Base-by-base conservation (phyloP, 331 rosid species). In the Telfairia occidentalis region DNA sequence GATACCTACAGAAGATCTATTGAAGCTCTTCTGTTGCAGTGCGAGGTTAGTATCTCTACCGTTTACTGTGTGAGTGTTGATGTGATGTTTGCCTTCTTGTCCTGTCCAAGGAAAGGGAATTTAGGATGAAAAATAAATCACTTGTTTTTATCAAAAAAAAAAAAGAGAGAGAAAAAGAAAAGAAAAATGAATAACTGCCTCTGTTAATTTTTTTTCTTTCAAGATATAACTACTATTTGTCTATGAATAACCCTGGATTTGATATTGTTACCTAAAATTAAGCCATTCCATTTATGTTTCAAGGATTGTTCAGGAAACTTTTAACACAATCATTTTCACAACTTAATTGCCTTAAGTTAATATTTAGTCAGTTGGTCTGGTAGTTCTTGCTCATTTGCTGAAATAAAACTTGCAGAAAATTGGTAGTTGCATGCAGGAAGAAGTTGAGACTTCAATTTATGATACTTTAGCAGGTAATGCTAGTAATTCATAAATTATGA, bases 1-100 rank as follows among this genome's bases (percentile, higher is more conserved):
- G 96, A 86, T 82, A 77, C 81, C 75, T 96, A 96, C 84, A 86
- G 97, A 75, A 90, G 86, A 78, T 92, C 91, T 76, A 78, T 92
- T 77, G 99, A 96, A 89, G 86, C 92, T 81, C 92, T 80, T 80
- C 83, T 90, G 74, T 71, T 85, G 52, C 88, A 79, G 76, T 77
- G 28, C 11, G 97, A 92, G 96, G 99, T 96, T 81, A 77, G 78
- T 67, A 50, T 63, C 52, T 42, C 48, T 58, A 38, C 63, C 1
- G 11, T 54, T 54, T 54, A 13, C 53, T 53, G 37, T 58, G 28
- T 30, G 75, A 46, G 55, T 73, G 32, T 12, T 66, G 60, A 70
- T 45, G 57, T 40, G 65, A 70, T 37, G 57, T 40, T 30, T 76
- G 13, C 28, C 37, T 59, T 18, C 54, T 24, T 60, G 65, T 53